Conservation (phyloP, 2,329 filamentous ascomycete species). For the Aureobasidium sp. region DNA sequence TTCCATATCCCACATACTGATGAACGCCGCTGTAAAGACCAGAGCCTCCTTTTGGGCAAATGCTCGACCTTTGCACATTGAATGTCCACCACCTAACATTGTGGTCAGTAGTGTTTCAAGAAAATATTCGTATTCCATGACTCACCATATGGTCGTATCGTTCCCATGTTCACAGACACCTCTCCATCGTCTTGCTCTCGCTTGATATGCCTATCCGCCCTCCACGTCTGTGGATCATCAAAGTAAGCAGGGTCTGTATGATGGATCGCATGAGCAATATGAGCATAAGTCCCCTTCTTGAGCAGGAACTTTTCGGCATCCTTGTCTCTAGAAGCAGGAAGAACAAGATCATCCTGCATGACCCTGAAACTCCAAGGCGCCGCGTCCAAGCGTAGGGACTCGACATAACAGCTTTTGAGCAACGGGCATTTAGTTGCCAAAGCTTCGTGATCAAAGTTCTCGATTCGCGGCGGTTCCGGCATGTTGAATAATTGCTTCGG, state of each 20-base stretch:
- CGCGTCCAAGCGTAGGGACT: slow-evolving; percentile 31
- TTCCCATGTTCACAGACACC: slow-evolving; percentile 34
- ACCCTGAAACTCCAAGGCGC: slow-evolving; percentile 31
- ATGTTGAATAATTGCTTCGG: slow-evolving; percentile 28
- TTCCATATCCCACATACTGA: slow-evolving; percentile 52
- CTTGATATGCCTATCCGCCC: slow-evolving; percentile 29
- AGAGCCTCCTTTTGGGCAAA: slow-evolving; percentile 47
- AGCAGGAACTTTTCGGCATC: slow-evolving; percentile 25
- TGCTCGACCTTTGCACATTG: slow-evolving; percentile 44
- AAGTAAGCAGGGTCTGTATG: slow-evolving; percentile 31
- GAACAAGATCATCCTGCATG: slow-evolving; percentile 29
- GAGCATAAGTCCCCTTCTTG: slow-evolving; percentile 30
- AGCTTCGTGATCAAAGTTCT: slow-evolving; percentile 28
- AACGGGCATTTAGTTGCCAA: slow-evolving; percentile 29
- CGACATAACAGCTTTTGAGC: slow-evolving; percentile 33
- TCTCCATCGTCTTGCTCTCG: slow-evolving; percentile 23
- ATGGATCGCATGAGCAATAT: slow-evolving; percentile 32
- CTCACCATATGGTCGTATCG: slow-evolving; percentile 40
- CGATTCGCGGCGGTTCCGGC: slow-evolving; percentile 27
- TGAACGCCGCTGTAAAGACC: slow-evolving; percentile 45
- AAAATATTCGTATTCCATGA: not conserved
- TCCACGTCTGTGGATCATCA: slow-evolving; percentile 27
- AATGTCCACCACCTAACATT: slow-evolving; percentile 37
- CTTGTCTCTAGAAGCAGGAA: slow-evolving; percentile 29
- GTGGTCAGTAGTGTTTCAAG: not conserved